phyloP scores from a whole-genome alignment of 208 protist species.

The Leishmania turanica region DNA sequence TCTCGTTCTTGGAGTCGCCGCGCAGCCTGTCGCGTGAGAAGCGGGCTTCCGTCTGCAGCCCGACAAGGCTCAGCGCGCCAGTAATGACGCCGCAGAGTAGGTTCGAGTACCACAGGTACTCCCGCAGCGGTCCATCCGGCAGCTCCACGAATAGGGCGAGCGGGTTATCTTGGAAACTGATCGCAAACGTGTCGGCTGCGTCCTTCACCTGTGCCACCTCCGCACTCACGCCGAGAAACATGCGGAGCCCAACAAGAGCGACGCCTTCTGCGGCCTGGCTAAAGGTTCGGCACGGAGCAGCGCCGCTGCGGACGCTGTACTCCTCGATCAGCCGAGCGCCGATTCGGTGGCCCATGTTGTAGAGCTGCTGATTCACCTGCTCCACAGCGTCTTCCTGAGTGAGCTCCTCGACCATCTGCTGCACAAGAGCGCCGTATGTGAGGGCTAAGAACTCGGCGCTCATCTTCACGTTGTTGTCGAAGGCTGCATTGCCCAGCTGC shows the following conservation, averaged over 20 bases:
- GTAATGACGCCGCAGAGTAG: constrained; percentile 96
- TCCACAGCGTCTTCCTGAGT: constrained; percentile 91
- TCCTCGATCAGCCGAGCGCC: constrained; percentile 97
- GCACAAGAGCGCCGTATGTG: constrained; percentile 97
- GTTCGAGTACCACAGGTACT: constrained; percentile 96
- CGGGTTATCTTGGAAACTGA: constrained; percentile 97
- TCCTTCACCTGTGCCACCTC: constrained; percentile 87
- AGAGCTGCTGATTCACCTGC: constrained; percentile 96
- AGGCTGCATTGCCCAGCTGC: constrained; percentile 73
- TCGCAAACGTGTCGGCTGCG: constrained; percentile 76
- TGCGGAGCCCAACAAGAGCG: constrained; percentile 95
- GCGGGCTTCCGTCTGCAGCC: constrained; percentile 78
- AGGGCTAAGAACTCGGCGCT: constrained; percentile 97
- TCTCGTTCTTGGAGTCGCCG: constrained; percentile 90
- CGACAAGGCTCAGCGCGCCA: constrained; percentile 95
- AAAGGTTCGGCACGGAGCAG: constrained; percentile 89
- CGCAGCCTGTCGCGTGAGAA: constrained; percentile 89
- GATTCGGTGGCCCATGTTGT: constrained; percentile 97
- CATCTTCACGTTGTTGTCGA: constrained; percentile 70
- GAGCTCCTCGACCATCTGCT: constrained; percentile 96
- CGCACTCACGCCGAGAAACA: constrained; percentile 96
- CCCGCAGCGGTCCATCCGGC: constrained; percentile 87
- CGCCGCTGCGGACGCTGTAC: constrained; percentile 92
- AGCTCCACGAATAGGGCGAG: constrained; percentile 97
- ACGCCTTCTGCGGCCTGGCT: constrained; percentile 95